Conservation (phyloP, 805 yeast species). For the Saturnispora gosingensis region DNA sequence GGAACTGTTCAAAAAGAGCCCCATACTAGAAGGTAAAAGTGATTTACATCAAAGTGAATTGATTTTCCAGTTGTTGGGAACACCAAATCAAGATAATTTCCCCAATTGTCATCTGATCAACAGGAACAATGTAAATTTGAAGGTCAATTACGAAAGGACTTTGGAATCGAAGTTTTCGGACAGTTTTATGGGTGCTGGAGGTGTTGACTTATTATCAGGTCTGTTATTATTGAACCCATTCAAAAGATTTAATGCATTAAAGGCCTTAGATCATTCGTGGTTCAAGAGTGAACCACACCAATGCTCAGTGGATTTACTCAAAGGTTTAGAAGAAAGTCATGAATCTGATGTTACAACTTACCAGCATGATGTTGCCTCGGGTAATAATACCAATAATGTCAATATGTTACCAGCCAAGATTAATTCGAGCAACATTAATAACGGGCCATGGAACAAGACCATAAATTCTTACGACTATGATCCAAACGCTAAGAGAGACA, state of each 20-base stretch:
- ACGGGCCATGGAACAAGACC: neutral
- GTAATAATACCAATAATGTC: neutral
- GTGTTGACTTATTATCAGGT: constrained; percentile 48
- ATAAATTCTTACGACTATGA: neutral
- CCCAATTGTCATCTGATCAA: constrained; percentile 54
- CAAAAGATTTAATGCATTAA: constrained; percentile 67
- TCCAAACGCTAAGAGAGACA: constrained; percentile 3
- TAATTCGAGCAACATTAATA: neutral
- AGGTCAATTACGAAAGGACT: constrained; percentile 28
- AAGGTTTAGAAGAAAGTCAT: constrained; percentile 76
- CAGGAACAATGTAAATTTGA: constrained; percentile 34
- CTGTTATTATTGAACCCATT: constrained; percentile 63
- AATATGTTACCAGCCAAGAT: neutral
- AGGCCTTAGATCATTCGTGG: constrained; percentile 63
- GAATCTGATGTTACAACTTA: constrained; percentile 68
- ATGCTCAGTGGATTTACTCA: constrained; percentile 41
- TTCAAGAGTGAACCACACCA: constrained; percentile 65
- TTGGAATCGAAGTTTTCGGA: constrained; percentile 42
- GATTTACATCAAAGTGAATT: constrained; percentile 83
- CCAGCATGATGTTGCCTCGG: constrained; percentile 28
- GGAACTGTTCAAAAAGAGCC: constrained; percentile 73
- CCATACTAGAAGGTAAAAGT: constrained; percentile 75
- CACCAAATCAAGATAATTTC: constrained; percentile 57
- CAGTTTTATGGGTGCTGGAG: constrained; percentile 27
- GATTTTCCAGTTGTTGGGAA: constrained; percentile 74